A percentile compares a stretch with the other conserved stretches of the same genome.
These are phyloP conservation scores for Boletus rex-veris DNA, from an alignment of 768 basidiomycete species.

Conservation along the genomic window DNA sequence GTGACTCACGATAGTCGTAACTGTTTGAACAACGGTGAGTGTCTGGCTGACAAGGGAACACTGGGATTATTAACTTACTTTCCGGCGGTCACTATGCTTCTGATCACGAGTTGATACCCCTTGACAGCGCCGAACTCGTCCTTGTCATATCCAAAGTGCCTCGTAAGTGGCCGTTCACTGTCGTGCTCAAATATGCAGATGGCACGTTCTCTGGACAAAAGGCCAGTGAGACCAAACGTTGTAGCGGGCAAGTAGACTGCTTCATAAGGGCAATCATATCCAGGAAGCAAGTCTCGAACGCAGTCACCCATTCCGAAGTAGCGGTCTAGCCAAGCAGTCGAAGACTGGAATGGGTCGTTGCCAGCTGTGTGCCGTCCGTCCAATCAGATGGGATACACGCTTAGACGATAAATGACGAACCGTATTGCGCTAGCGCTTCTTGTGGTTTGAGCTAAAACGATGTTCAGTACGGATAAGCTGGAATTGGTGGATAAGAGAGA, in stretches of 20 bases:
- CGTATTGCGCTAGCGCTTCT: slow-evolving; percentile 60
- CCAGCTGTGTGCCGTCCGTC: slow-evolving; percentile 38
- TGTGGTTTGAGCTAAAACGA: slow-evolving; percentile 49
- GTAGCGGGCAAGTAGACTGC: slow-evolving; percentile 59
- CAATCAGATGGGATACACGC: background rate
- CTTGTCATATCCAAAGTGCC: slow-evolving; percentile 51
- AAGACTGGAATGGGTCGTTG: slow-evolving; percentile 57
- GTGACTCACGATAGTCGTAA: slow-evolving; percentile 51
- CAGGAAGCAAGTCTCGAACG: slow-evolving; percentile 59
- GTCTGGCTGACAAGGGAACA: background rate
- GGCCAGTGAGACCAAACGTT: slow-evolving; percentile 45
- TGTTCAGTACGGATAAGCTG: background rate
- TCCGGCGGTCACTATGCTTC: slow-evolving; percentile 58
- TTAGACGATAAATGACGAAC: slow-evolving; percentile 25
- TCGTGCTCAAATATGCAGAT: slow-evolving; percentile 68
- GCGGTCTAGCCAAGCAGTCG: slow-evolving; percentile 61
- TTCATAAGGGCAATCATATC: slow-evolving; percentile 66
- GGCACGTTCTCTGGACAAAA: slow-evolving; percentile 45
- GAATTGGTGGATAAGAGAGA: background rate
- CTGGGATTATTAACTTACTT: slow-evolving; percentile 42
- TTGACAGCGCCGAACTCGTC: slow-evolving; percentile 61
- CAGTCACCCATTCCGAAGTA: slow-evolving; percentile 59
- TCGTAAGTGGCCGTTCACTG: slow-evolving; percentile 50
- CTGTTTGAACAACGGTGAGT: slow-evolving; percentile 27
- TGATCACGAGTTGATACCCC: slow-evolving; percentile 54